These are phyloP conservation scores for Massarina eburnea DNA, from an alignment of 2,329 filamentous ascomycete genomes.

Conservation along the genomic window DNA sequence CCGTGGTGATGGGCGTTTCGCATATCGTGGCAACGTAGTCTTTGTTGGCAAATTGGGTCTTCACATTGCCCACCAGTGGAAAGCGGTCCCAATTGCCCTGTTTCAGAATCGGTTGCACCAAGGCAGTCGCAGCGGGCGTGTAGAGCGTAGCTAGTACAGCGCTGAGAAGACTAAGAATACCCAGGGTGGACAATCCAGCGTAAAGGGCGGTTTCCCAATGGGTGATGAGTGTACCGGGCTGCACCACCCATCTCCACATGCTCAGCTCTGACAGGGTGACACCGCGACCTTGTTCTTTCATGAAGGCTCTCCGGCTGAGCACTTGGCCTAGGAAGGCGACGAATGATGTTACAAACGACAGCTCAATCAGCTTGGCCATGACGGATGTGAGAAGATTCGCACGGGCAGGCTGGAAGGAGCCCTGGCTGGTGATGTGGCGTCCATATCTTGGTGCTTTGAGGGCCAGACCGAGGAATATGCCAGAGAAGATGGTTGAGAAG, in stretches of 20 bases:
- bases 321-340: conserved; percentile 75
- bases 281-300: conserved; percentile 58
- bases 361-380: conserved; percentile 74
- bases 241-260: conserved; percentile 69
- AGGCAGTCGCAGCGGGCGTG: conserved; percentile 72
- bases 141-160: conserved; percentile 71
- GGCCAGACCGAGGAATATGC: conserved; percentile 66
- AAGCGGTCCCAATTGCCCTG: conserved; percentile 52
- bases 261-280: conserved; percentile 75
- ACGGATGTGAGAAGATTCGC: conserved; percentile 69
- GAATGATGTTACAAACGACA: conserved; percentile 76
- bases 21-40: conserved; percentile 60
- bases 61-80: conserved; percentile 59
- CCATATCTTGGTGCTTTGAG: conserved; percentile 66
- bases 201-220: conserved; percentile 67
- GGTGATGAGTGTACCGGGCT: conserved; percentile 70
- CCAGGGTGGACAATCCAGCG: conserved; percentile 65
- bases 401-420: conserved; percentile 59
- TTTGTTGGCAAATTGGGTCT: conserved; percentile 65
- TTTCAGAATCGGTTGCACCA: conserved; percentile 73
- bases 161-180: conserved; percentile 64
- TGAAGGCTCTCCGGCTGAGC: conserved; percentile 68
- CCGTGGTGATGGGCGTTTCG: conserved; percentile 59
- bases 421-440: conserved; percentile 55
- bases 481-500: conserved; percentile 66